Evolutionary conservation across 2,329 filamentous ascomycete species (phyloP).

Genomic region (Clarireedia sp.): DNA sequence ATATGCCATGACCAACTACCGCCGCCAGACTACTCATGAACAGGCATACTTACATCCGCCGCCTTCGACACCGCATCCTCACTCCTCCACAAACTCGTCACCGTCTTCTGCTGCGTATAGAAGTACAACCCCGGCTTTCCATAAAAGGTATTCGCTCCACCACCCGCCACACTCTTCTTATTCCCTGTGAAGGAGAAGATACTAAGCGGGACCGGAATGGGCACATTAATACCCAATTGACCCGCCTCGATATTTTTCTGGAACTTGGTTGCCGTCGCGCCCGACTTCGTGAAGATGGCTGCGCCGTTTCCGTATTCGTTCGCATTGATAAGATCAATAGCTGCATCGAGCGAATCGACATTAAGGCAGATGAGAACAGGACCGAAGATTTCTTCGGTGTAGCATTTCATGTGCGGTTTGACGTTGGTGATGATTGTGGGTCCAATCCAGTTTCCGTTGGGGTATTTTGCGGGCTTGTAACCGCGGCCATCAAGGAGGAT

Average conservation of each 20-base stretch:
- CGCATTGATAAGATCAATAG: conserved; percentile 71
- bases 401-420: conserved; percentile 74
- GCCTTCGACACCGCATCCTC: conserved; percentile 80
- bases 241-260: conserved; percentile 75
- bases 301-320: conserved; percentile 85
- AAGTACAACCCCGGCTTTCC: conserved; percentile 87
- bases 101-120: conserved; percentile 96
- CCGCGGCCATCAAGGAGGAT: conserved; percentile 76
- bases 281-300: conserved; percentile 75
- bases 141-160: conserved; percentile 90
- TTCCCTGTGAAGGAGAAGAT: conserved; percentile 69
- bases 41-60: conserved; percentile 85
- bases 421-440: conserved; percentile 80
- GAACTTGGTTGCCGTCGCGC: conserved; percentile 70
- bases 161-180: conserved; percentile 88
- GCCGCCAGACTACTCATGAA: conserved; percentile 33
- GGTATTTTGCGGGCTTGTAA: conserved; percentile 68
- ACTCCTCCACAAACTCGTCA: conserved; percentile 82
- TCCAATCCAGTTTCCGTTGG: conserved; percentile 77
- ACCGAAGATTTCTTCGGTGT: conserved; percentile 78
- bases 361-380: conserved; percentile 77
- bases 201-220: conserved; percentile 59
- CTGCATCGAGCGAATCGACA: conserved; percentile 69
- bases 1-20: too few relatives aligned
- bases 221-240: conserved; percentile 80